These are phyloP conservation scores for Rhizopogon vulgaris DNA, from an alignment of 768 basidiomycete genomes.

Conservation along the genomic window DNA sequence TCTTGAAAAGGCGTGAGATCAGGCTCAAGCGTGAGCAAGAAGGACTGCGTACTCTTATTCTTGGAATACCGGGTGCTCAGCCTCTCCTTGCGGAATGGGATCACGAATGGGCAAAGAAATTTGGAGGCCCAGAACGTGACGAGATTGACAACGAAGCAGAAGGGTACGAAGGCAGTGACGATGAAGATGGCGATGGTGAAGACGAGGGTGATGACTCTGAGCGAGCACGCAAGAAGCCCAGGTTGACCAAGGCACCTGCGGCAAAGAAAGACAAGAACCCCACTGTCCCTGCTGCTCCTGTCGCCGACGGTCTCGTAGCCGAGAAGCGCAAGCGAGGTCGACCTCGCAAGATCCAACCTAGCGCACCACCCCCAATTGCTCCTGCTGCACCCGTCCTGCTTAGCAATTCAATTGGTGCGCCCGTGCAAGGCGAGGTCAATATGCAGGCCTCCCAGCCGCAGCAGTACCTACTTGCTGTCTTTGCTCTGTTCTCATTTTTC, in stretches of 20 bases:
- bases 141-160: constrained; percentile 53
- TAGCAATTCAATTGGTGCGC: constrained; percentile 9
- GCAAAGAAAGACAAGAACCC: constrained; percentile 40
- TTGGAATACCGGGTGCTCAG: constrained; percentile 69
- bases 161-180: constrained; percentile 31
- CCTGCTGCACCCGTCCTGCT: constrained; percentile 17
- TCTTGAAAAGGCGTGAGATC: constrained; percentile 71
- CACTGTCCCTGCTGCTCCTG: constrained; percentile 25
- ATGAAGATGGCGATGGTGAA: constrained; percentile 36
- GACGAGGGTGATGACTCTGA: constrained; percentile 34
- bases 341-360: constrained; percentile 64
- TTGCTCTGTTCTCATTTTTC: constrained; percentile 83
- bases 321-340: constrained; percentile 84
- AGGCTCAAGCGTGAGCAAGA: constrained; percentile 70
- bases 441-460: constrained; percentile 22
- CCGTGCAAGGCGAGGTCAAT: constrained; percentile 7
- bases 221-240: constrained; percentile 59
- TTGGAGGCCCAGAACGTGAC: constrained; percentile 76
- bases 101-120: constrained; percentile 60
- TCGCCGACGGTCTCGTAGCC: constrained; percentile 32
- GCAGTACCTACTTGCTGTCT: constrained; percentile 77
- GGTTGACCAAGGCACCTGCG: constrained; percentile 33
- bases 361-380: constrained; percentile 30
- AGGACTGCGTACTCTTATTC: constrained; percentile 63
- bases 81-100: constrained; percentile 73